phyloP scores from a whole-genome alignment of 2,329 filamentous ascomycete genomes.

The Arthrobotrys iridis region DNA sequence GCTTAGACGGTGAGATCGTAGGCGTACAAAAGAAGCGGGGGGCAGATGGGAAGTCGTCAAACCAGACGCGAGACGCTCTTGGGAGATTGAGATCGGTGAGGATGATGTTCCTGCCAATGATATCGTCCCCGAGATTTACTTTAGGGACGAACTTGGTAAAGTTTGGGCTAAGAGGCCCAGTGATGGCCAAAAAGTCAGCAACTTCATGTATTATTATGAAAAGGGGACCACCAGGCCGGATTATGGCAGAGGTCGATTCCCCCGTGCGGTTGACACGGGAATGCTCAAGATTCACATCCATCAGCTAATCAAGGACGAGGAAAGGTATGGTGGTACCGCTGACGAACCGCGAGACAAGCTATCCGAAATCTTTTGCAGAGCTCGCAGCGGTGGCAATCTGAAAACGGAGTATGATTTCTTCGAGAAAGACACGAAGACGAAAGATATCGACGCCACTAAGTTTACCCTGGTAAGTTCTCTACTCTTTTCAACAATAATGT shows the following conservation, averaged over 20 bases:
- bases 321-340: not conserved
- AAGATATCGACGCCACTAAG: not conserved
- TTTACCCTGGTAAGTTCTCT: not conserved
- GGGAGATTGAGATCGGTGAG: not conserved
- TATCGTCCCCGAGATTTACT: not conserved
- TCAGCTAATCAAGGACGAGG: not conserved
- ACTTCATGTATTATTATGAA: slow-evolving; percentile 11
- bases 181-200: not conserved
- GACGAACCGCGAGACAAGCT: not conserved
- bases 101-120: not conserved
- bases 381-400: not conserved
- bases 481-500: no score
- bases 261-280: not conserved
- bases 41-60: not conserved
- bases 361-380: not conserved
- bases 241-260: not conserved
- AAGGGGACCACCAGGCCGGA: slow-evolving; percentile 4
- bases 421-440: not conserved
- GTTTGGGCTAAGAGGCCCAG: not conserved
- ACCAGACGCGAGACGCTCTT: not conserved
- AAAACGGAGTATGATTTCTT: not conserved
- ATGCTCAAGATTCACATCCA: not conserved
- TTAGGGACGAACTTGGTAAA: slow-evolving; percentile 2
- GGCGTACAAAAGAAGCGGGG: not conserved
- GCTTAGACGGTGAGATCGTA: not conserved